Evolutionary conservation across 331 rosid genomes (phyloP).

Genomic region (Pyracantha coccinea): DNA sequence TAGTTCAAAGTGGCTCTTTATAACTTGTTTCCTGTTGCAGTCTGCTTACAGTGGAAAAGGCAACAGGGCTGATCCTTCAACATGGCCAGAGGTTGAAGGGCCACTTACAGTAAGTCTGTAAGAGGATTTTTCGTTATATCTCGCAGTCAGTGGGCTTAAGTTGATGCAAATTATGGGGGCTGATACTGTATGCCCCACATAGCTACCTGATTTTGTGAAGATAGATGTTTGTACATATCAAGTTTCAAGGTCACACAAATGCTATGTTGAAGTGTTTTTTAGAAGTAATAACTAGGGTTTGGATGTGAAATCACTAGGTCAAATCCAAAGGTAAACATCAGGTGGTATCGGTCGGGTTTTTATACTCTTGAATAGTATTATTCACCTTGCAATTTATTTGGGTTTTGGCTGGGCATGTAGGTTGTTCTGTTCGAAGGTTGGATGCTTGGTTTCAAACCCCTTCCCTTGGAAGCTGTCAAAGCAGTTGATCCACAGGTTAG

Average conservation of each 20-base stretch:
- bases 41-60: slow-evolving; percentile 87
- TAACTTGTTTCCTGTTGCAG: slow-evolving; percentile 34
- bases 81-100: slow-evolving; percentile 95
- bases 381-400: background rate
- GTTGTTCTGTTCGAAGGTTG: slow-evolving; percentile 89
- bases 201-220: background rate
- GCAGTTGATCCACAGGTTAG: slow-evolving; percentile 81
- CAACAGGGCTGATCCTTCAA: slow-evolving; percentile 75
- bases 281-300: background rate
- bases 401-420: slow-evolving; percentile 38
- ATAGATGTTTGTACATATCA: background rate
- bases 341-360: background rate
- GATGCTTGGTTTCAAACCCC: slow-evolving; percentile 97
- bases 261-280: background rate
- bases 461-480: slow-evolving; percentile 58
- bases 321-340: background rate
- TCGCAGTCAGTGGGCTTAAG: background rate
- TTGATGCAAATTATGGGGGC: background rate
- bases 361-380: background rate
- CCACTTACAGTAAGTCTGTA: slow-evolving; percentile 55
- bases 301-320: background rate
- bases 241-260: background rate
- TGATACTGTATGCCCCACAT: background rate
- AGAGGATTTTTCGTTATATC: background rate
- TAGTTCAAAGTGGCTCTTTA: slow-evolving; percentile 14